Evolutionary conservation across 306 rosid genomes (phyloP), one percentile per base, ranked within the genome.

Genomic region (Echinosophora koreensis): DNA sequence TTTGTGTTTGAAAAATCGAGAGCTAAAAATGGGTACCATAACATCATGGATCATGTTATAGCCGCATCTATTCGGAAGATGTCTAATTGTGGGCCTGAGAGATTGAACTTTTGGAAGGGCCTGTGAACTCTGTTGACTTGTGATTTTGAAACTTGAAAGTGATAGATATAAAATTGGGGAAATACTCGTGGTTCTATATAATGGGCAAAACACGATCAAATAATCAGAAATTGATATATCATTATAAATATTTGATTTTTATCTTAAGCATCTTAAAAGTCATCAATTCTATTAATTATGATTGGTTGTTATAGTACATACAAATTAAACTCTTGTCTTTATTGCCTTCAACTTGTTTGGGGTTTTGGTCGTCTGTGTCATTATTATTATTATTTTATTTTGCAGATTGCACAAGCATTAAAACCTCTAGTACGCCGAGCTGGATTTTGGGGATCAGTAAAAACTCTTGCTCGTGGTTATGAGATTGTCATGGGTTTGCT

Each of bases 401-500:
- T 77, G 71, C 76, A 84, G 84, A 84, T 84, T 84, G 87, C 82
- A 11, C 84, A 76, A 66, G 82, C 87, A 44, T 80, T 80, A 55
- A 84, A 59, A 72, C 87, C 84, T 17, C 0, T 76, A 16, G 82
- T 80, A 15, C 82, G 58, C 12, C 76, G 85, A 16, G 89, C 85
- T 68, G 84, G 84, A 71, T 77, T 86, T 41, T 86, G 89, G 89
- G 84, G 80, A 76, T 86, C 89, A 3, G 89, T 86, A 5, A 79
- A 76, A 59, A 78, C 84, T 42, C 89, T 86, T 67, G 87, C 89
- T 37, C 82, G 89, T 6, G 87, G 85, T 37, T 86, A 86, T 77
- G 89, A 86, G 76, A 80, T 69, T 47, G 62, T 80, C 30, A 86
- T 86, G 89, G 89, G 89, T 51, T 80, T 86, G 77, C 84, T 86